phyloP scores from a whole-genome alignment of 805 yeast genomes.

The Candida fluviatilis region DNA sequence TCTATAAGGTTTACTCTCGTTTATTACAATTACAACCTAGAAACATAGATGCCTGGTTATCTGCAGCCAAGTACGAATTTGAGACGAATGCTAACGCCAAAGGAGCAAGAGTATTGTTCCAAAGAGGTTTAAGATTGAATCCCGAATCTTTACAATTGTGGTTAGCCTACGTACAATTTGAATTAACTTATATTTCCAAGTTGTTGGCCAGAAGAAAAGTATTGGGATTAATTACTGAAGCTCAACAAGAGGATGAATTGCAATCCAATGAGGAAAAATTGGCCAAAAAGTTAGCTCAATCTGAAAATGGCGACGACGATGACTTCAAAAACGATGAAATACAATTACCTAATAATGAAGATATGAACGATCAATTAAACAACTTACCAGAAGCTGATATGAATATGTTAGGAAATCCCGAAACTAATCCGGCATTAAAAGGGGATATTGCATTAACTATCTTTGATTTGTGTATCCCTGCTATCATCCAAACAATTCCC shows the following conservation, averaged over 20 bases:
- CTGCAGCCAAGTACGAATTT: conserved; percentile 91
- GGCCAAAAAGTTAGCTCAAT: conserved; percentile 34
- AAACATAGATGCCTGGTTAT: conserved; percentile 85
- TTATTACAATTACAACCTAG: conserved; percentile 87
- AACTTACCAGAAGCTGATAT: conserved; percentile 83
- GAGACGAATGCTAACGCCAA: conserved; percentile 84
- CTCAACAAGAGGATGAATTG: conserved; percentile 54
- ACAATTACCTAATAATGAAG: conserved; percentile 48
- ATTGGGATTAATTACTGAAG: conserved; percentile 70
- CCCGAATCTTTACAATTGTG: conserved; percentile 69
- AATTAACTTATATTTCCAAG: conserved; percentile 79
- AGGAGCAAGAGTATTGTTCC: conserved; percentile 83
- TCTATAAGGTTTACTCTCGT: conserved; percentile 72
- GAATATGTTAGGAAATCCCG: conserved; percentile 81
- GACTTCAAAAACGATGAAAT: conserved; percentile 38
- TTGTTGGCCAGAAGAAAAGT: conserved; percentile 79
- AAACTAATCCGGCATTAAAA: conserved; percentile 68
- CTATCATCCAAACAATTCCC: conserved; percentile 23
- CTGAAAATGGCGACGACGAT: conserved; percentile 22
- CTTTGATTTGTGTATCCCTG: conserved; percentile 33
- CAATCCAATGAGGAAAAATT: conserved; percentile 24
- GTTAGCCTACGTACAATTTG: conserved; percentile 85
- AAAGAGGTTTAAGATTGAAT: conserved; percentile 80
- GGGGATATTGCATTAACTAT: conserved; percentile 45
- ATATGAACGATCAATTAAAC: conserved; percentile 58